Evolutionary conservation across 2,329 filamentous ascomycete genomes (phyloP).

Genomic region (Penicillium sp.): DNA sequence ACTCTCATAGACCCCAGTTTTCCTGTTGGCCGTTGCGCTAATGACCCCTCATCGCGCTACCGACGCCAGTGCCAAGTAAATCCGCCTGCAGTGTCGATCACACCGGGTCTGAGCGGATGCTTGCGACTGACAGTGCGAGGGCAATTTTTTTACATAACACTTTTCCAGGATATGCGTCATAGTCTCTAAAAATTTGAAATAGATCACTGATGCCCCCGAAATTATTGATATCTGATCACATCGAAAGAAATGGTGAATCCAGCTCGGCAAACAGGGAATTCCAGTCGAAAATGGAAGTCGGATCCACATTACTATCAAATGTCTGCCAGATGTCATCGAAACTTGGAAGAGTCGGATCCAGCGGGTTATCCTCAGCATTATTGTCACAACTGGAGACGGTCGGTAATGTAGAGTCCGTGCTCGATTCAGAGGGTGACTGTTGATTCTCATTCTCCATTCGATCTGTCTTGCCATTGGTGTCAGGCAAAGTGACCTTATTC

Average conservation of each 20-base stretch:
- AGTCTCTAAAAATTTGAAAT: background rate
- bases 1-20: background rate
- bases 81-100: constrained; percentile 9
- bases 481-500: constrained; percentile 15
- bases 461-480: background rate
- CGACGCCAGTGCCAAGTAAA: constrained; percentile 11
- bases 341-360: constrained; percentile 11
- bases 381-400: background rate
- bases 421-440: background rate
- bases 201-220: constrained; percentile 6
- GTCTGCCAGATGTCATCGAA: constrained; percentile 22
- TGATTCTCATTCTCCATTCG: background rate
- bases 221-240: background rate
- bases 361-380: background rate
- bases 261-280: constrained; percentile 18
- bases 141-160: background rate
- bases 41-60: constrained; percentile 4
- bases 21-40: constrained; percentile 4
- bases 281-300: constrained; percentile 19
- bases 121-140: background rate
- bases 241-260: constrained; percentile 16
- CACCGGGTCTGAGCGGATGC: background rate
- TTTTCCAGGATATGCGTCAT: background rate
- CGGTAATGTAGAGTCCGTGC: background rate
- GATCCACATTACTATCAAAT: constrained; percentile 20